Base-by-base conservation (phyloP, 2,329 filamentous ascomycete genomes). In the Fusarium chlamydosporum region DNA sequence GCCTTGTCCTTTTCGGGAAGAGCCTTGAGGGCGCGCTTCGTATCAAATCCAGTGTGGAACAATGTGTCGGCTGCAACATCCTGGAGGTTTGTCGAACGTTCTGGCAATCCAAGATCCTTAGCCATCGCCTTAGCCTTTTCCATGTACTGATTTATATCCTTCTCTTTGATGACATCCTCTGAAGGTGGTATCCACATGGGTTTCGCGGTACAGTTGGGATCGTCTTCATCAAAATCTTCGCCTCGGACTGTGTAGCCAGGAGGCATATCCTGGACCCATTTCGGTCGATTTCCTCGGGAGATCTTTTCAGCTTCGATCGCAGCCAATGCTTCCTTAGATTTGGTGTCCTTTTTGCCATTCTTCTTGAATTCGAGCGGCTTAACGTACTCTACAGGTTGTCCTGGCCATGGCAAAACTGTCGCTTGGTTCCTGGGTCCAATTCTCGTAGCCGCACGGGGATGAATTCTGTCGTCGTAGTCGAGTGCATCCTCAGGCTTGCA, bases 381-480 rank as follows among this genome's bases (percentile, higher is more conserved):
- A 66, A 97, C 93, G 60, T 97, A 92, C 78, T 97, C 86, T n/a
- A 98, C 90, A 0, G 94, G 90, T 55, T 89, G 89, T 7, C 95
- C 96, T 56, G 91, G 91, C 96, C 96, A 99, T 7, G 92, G 85
- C 48, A 87, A 84, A 34, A 97, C 92, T 71, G 89, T 91, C 6
- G 96, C 95, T 82, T 99, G 96, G 78, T 98, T 94, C 56, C 94
- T 89, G 11, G 94, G 93, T 9, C 96, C 96, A 37, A 98, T 84
- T 37, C 96, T 91, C 56, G 96, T 98, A 76, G 94, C 96, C 16
- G 96, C 95, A 70, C 96, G 91, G 10, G 96, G 96, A 76, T 98
- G 98, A 70, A 99, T 98, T 68, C 96, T 91, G 78, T 99, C 96
- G 75, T 99, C 96, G 76, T 97, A 97, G 78, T 99, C 96, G 31